These are phyloP conservation scores for Oxyria digyna DNA, from an alignment of 148 eudicot genomes.

Conservation along the genomic window DNA sequence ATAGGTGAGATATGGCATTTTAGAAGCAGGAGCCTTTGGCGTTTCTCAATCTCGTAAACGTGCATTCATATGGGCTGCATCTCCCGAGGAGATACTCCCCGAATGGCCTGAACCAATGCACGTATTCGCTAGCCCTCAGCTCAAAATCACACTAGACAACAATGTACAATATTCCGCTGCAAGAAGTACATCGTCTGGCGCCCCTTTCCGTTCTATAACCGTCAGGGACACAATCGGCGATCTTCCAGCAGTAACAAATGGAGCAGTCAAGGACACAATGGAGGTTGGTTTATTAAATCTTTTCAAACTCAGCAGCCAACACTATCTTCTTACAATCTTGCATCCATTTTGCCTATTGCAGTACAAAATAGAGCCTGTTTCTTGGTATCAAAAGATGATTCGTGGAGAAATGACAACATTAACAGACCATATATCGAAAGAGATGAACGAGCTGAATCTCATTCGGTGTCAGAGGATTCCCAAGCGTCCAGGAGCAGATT, in stretches of 20 bases:
- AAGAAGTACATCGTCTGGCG: constrained; percentile 73
- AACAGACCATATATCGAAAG: constrained; percentile 85
- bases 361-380: constrained; percentile 67
- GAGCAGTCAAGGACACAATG: constrained; percentile 52
- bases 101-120: constrained; percentile 99
- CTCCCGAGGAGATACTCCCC: constrained; percentile 81
- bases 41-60: constrained; percentile 93
- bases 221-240: constrained; percentile 98
- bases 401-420: constrained; percentile 40
- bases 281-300: constrained; percentile 72
- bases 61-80: constrained; percentile 97
- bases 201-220: constrained; percentile 85
- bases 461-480: constrained; percentile 87
- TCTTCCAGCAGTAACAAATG: constrained; percentile 78
- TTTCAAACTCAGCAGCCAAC: too few species aligned
- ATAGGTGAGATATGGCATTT: constrained; percentile 93
- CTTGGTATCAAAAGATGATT: constrained; percentile 90
- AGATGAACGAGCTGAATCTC: constrained; percentile 83
- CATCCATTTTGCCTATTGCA: constrained; percentile 24
- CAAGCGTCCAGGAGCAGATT: constrained; percentile 82
- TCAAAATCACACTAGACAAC: constrained; percentile 38
- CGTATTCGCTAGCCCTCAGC: constrained; percentile 85
- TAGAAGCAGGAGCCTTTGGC: constrained; percentile 96
- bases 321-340: too few species aligned
- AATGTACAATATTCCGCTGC: constrained; percentile 69